Conservation (phyloP, 805 yeast genomes). For the Starmerella apicola region DNA sequence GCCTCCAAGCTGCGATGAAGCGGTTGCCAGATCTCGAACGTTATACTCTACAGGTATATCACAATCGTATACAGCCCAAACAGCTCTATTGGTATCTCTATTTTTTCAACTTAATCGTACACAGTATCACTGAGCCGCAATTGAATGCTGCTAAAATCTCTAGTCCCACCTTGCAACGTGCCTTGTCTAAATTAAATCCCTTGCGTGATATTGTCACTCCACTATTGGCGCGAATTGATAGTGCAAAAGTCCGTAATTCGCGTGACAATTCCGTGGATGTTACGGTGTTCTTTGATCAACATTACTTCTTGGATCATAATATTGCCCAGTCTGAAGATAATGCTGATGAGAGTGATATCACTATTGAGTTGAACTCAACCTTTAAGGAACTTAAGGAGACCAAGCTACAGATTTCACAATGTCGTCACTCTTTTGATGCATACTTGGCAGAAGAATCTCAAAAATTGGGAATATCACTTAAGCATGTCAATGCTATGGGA, state of each 20-base stretch:
- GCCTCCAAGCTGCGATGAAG: constrained; percentile 23
- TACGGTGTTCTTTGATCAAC: constrained; percentile 5
- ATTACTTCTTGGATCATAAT: neutral
- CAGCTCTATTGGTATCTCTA: constrained; percentile 47
- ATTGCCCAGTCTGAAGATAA: neutral
- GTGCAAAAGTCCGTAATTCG: constrained; percentile 9
- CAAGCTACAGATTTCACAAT: constrained; percentile 30
- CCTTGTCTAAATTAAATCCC: constrained; percentile 32
- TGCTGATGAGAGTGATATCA: neutral
- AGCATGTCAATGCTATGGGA: constrained; percentile 44
- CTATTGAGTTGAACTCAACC: constrained; percentile 1
- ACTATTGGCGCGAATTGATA: constrained; percentile 20
- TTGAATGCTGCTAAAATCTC: constrained; percentile 22
- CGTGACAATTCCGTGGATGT: constrained; percentile 1
- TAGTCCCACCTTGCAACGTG: constrained; percentile 29
- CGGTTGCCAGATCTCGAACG: constrained; percentile 46
- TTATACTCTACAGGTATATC: constrained; percentile 45
- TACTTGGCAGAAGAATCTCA: constrained; percentile 41
- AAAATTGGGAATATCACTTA: constrained; percentile 44
- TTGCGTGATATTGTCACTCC: constrained; percentile 25
- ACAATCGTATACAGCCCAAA: constrained; percentile 44
- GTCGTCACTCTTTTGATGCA: constrained; percentile 37
- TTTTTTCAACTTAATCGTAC: constrained; percentile 30
- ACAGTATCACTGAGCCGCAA: constrained; percentile 18
- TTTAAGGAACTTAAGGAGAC: constrained; percentile 21